phyloP scores from a whole-genome alignment of 225 moss, liverwort and hornwort genomes.

The Physcomitrellopsis africana region DNA sequence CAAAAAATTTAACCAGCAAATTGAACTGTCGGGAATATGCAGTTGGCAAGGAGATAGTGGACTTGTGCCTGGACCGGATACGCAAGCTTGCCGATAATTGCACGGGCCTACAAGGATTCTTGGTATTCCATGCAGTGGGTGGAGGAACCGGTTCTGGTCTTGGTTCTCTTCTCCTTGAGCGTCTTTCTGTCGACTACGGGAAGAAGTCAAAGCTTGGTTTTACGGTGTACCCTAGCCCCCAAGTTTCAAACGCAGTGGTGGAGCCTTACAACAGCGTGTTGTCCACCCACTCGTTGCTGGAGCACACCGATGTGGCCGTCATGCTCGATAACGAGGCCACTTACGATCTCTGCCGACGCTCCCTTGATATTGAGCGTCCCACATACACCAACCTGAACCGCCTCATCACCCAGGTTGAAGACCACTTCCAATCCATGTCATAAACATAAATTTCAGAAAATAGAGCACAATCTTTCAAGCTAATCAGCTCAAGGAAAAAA shows the following conservation, averaged over 20 bases:
- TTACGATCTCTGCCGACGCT: conserved; percentile 64
- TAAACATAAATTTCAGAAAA: background rate
- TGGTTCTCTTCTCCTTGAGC: conserved; percentile 38
- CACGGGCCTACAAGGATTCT: conserved; percentile 40
- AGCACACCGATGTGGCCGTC: conserved; percentile 79
- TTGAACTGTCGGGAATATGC: background rate
- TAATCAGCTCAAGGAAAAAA: too few relatives aligned
- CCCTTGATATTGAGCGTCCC: conserved; percentile 68
- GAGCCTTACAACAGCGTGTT: conserved; percentile 57
- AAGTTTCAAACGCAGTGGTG: conserved; percentile 41
- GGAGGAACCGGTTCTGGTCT: conserved; percentile 39
- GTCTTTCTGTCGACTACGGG: conserved; percentile 44
- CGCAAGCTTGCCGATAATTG: conserved; percentile 45
- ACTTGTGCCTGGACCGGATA: conserved; percentile 42
- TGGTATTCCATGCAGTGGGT: conserved; percentile 42
- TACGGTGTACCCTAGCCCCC: conserved; percentile 33
- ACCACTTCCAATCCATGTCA: background rate
- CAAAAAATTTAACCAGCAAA: background rate
- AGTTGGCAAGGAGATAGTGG: conserved; percentile 51
- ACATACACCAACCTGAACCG: conserved; percentile 71
- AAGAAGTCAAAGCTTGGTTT: conserved; percentile 44
- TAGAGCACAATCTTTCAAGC: background rate
- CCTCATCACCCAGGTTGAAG: conserved; percentile 38
- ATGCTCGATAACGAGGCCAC: conserved; percentile 78
- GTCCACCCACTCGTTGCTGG: conserved; percentile 44